Conservation (phyloP, 257 asterid genomes). For the Solanum peruvianum region DNA sequence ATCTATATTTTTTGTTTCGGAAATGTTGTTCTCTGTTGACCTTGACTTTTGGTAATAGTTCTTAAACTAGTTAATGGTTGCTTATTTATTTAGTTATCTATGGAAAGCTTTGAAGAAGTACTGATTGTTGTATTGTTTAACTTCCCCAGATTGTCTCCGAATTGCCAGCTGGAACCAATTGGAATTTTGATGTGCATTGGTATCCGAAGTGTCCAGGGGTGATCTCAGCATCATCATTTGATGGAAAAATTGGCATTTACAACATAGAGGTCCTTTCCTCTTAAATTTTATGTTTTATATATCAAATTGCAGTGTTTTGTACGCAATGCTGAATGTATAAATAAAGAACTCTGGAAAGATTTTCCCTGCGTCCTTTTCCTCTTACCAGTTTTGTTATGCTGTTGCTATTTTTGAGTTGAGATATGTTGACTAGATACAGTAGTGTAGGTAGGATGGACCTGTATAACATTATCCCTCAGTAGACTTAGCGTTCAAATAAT, state of each 20-base stretch:
- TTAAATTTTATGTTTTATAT: background rate
- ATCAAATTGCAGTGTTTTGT: background rate
- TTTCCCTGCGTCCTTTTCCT: background rate
- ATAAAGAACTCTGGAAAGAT: background rate
- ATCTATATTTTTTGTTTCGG: background rate
- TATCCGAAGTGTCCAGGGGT: conserved; percentile 86
- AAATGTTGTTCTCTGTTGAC: background rate
- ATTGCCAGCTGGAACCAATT: conserved; percentile 90
- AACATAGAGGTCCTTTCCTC: conserved; percentile 66
- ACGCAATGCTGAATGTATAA: background rate
- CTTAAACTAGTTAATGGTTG: background rate
- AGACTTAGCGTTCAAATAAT: background rate
- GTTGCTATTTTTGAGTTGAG: background rate
- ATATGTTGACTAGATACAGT: background rate
- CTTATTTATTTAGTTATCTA: background rate
- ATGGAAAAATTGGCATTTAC: conserved; percentile 90
- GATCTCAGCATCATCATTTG: conserved; percentile 94
- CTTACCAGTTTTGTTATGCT: background rate
- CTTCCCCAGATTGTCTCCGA: conserved; percentile 73
- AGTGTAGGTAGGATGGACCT: background rate
- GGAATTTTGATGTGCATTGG: conserved; percentile 99
- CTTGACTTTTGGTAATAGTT: background rate
- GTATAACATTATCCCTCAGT: background rate
- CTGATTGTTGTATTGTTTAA: background rate
- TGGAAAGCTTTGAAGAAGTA: background rate